Evolutionary conservation across 2,329 filamentous ascomycete species (phyloP).

Genomic region (Didymella glomerata): DNA sequence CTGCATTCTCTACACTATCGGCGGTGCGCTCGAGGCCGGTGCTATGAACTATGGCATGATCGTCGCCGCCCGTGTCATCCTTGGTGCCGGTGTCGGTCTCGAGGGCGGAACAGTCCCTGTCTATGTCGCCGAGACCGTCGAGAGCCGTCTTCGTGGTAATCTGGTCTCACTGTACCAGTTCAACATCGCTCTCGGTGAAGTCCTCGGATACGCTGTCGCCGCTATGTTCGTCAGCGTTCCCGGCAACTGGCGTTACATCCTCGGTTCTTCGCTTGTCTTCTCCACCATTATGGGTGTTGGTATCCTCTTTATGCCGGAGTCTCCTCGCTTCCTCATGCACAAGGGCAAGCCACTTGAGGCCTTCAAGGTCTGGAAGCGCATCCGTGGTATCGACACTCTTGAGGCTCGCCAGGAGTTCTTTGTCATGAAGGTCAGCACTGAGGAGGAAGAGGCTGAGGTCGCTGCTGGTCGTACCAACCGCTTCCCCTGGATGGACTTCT

Average conservation of each 20-base stretch:
- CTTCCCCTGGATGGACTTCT: constrained; percentile 77
- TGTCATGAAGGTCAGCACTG: constrained; percentile 71
- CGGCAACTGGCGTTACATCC: constrained; percentile 77
- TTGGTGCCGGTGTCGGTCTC: constrained; percentile 75
- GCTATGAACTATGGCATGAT: constrained; percentile 76
- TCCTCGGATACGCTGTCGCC: constrained; percentile 75
- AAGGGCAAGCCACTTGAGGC: constrained; percentile 67
- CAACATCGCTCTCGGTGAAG: constrained; percentile 78
- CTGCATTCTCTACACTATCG: constrained; percentile 73
- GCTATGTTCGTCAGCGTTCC: constrained; percentile 75
- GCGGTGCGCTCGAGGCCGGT: constrained; percentile 73
- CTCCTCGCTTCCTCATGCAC: constrained; percentile 74
- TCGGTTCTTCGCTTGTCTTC: constrained; percentile 75
- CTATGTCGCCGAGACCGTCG: constrained; percentile 77
- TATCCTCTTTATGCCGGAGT: constrained; percentile 77
- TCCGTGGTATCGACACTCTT: constrained; percentile 65
- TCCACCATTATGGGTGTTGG: constrained; percentile 69
- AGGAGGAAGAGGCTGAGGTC: constrained; percentile 63
- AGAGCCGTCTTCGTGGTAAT: constrained; percentile 72
- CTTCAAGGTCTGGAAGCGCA: constrained; percentile 76
- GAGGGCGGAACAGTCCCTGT: constrained; percentile 78
- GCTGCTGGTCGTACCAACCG: constrained; percentile 62
- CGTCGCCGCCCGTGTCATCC: constrained; percentile 70
- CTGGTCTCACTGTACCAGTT: constrained; percentile 78
- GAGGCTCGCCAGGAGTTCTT: constrained; percentile 75